Base-by-base conservation (phyloP, 139 green algal species). In the Limnomonas spitsbergensis region DNA sequence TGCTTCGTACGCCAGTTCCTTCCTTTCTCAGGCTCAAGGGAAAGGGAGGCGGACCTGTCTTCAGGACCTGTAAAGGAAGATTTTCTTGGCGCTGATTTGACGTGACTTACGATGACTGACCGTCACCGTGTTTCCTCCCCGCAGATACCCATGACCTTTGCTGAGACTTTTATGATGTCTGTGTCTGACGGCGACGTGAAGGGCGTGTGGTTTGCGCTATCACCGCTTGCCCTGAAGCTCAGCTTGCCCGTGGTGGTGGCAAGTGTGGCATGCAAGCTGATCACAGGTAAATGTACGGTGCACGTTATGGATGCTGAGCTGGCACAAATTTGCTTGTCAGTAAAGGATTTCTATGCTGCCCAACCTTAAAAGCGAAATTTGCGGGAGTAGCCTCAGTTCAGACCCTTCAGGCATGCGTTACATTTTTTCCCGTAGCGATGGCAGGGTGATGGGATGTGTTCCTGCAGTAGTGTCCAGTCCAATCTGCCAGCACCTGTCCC, bases 131-230 rank as follows among this genome's bases (percentile, higher is more conserved):
- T 34, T 38, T 54, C 70, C 78, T 40, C 69, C 76, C 32, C 53
- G 31, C 81, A 81, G 82, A 47, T 86, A 29, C 85, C 88, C 2
- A 83, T 79, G 6, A 89, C 85, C 38, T 38, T 47, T 2, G 89
- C 77, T 81, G 89, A 94, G 77, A 82, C 83, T 0, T 76, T 92
- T 38, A 78, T 93, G n/a, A 4, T 84, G 26, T 36, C 79, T 0
- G 26, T 86, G 2, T 79, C 88, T 34, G 77, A 82, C 2, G 86
- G 89, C 6, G 90, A 94, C 47, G 34, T 31, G 1, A 2, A 37
- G 4, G 90, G 86, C 38, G 56, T 88, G 35, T 93, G 90, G 88
- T 31, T 77, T 20, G 37, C 73, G 1, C 38, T 78, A 4, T 77
- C 26, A 24, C 81, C 81, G 20, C 34, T 78, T 7, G 27, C 82